Conservation (phyloP, 305 asterid species). For the Solanum hybrid region DNA sequence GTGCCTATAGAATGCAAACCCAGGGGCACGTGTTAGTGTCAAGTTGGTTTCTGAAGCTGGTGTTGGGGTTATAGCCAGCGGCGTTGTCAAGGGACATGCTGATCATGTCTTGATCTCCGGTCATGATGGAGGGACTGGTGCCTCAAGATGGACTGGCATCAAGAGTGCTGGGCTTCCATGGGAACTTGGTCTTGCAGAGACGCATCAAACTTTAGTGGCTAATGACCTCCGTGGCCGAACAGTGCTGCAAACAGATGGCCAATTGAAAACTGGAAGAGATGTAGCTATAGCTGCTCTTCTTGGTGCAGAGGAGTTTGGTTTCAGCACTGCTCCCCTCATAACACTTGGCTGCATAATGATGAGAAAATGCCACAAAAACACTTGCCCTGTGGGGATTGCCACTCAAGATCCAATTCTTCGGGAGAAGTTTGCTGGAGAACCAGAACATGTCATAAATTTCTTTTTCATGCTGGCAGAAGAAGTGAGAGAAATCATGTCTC, state of each 20-base stretch:
- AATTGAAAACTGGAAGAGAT: conserved; percentile 95
- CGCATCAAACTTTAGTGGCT: conserved; percentile 98
- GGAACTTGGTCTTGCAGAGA: conserved; percentile 99
- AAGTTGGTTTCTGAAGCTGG: conserved; percentile 99
- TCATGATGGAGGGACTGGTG: conserved; percentile 99
- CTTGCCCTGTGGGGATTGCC: conserved; percentile 98
- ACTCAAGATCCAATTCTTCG: conserved; percentile 97
- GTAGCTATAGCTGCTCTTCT: conserved; percentile 97
- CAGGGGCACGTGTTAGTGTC: conserved; percentile 93
- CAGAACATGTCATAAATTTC: conserved; percentile 97
- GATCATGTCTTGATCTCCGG: conserved; percentile 97
- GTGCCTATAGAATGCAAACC: conserved; percentile 74
- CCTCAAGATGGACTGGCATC: conserved; percentile 98
- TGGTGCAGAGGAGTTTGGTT: conserved; percentile 99
- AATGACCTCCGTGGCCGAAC: conserved; percentile 98
- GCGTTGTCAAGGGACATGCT: conserved; percentile 99
- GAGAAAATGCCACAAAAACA: conserved; percentile 99
- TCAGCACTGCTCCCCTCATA: conserved; percentile 98
- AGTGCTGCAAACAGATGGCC: conserved; percentile 93
- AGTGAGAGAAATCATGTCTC: conserved; percentile 87
- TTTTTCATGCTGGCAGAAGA: conserved; percentile 99
- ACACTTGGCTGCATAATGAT: conserved; percentile 98
- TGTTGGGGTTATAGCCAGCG: conserved; percentile 97
- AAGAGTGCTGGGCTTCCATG: conserved; percentile 99
- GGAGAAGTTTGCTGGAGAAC: conserved; percentile 94